Evolutionary conservation across 148 eudicot species (phyloP).

Genomic region (Oxyria digyna): DNA sequence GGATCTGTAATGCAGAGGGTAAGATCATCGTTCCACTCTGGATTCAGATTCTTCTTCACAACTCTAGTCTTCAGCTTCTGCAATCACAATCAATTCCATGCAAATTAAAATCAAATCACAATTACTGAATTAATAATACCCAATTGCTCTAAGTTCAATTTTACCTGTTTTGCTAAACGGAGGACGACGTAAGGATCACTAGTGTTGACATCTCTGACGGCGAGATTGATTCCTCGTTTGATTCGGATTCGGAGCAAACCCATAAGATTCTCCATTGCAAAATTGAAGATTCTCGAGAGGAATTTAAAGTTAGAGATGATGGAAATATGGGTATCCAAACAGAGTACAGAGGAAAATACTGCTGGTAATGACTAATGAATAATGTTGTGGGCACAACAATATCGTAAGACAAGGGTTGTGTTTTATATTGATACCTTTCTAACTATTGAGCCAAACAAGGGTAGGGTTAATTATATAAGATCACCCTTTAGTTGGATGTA

Average conservation of each 20-base stretch:
- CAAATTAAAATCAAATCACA: background rate
- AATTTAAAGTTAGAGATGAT: too few species aligned
- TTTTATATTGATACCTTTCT: background rate
- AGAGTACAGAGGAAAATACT: too few species aligned
- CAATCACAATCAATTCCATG: background rate
- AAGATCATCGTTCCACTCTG: constrained; percentile 29
- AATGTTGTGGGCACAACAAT: background rate
- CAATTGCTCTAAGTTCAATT: background rate
- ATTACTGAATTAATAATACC: background rate
- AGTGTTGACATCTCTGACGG: constrained; percentile 7
- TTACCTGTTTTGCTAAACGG: constrained; percentile 9
- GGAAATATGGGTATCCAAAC: background rate
- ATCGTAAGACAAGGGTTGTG: background rate
- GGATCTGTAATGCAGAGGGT: constrained; percentile 23
- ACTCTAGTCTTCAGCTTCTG: constrained; percentile 31
- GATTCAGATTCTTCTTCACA: constrained; percentile 21
- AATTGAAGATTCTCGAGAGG: too few species aligned
- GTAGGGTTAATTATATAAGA: too few species aligned
- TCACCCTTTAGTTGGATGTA: too few species aligned
- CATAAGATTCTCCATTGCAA: constrained; percentile 4
- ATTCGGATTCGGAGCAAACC: constrained; percentile 8
- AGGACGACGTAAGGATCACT: constrained; percentile 14
- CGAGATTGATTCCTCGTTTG: constrained; percentile 10
- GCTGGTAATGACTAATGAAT: background rate
- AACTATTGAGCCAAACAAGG: background rate